Percentiles rank a stretch among this genome's conserved stretches.
phyloP scores from a whole-genome alignment of 345 rosid genomes.

The Dimocarpus longan region DNA sequence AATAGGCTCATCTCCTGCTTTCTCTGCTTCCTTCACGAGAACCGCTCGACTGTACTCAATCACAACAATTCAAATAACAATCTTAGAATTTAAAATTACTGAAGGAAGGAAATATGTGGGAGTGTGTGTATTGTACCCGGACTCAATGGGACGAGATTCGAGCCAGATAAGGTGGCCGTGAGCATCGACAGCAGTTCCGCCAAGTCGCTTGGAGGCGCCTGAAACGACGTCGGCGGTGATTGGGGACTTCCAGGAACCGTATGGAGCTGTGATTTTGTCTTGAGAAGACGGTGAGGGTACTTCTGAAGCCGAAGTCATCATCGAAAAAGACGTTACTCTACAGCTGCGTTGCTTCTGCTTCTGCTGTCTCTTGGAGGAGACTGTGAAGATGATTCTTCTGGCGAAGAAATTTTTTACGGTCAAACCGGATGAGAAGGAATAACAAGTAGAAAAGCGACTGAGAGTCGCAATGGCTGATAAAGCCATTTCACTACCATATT shows the following conservation, averaged over 20 bases:
- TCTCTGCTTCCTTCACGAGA: constrained; percentile 60
- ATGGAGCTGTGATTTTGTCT: constrained; percentile 60
- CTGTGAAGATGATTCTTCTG: neutral
- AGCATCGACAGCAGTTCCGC: constrained; percentile 69
- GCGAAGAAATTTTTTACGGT: constrained; percentile 1
- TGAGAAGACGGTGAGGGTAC: constrained; percentile 6
- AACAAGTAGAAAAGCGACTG: constrained; percentile 33
- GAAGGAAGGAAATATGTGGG: neutral
- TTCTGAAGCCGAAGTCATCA: constrained; percentile 6
- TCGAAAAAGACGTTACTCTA: constrained; percentile 59
- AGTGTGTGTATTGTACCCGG: constrained; percentile 52
- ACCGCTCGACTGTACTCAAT: constrained; percentile 57
- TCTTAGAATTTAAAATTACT: too few species aligned
- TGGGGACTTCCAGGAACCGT: constrained; percentile 95
- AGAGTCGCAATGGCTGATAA: constrained; percentile 28
- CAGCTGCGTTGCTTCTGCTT: neutral
- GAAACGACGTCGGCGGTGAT: constrained; percentile 85
- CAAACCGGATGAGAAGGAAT: constrained; percentile 6
- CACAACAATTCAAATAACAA: neutral
- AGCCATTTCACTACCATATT: constrained; percentile 23
- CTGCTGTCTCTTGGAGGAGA: constrained; percentile 16
- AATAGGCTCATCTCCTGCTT: constrained; percentile 52
- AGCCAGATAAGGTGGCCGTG: constrained; percentile 76
- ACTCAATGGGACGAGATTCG: constrained; percentile 83
- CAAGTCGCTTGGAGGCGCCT: constrained; percentile 81